Conservation (phyloP, 2,329 filamentous ascomycete species). For the Talaromyces sp. region DNA sequence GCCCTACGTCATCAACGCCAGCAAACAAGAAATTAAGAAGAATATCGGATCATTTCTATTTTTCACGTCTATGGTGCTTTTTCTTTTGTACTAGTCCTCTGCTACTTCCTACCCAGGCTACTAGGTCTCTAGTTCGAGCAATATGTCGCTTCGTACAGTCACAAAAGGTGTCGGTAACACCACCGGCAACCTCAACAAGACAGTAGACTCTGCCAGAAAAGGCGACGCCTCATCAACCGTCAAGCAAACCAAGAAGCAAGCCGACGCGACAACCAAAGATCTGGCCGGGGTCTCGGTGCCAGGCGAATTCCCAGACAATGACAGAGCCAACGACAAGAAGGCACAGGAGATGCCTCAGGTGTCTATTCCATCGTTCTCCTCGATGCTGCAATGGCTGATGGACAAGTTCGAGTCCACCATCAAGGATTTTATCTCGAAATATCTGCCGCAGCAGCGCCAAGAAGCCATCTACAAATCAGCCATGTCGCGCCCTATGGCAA, state of each 20-base stretch:
- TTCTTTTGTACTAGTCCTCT: too few relatives aligned
- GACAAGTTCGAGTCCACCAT: slow-evolving; percentile 26
- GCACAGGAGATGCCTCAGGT: slow-evolving; percentile 18
- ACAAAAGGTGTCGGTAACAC: slow-evolving; percentile 20
- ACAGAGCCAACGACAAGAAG: slow-evolving; percentile 17
- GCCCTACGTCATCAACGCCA: not conserved
- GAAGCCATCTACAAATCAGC: slow-evolving; percentile 26
- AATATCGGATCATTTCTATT: not conserved
- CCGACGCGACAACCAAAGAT: slow-evolving; percentile 18
- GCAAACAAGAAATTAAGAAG: not conserved
- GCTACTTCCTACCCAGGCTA: not conserved
- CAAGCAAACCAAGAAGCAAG: slow-evolving; percentile 17
- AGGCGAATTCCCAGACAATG: slow-evolving; percentile 24
- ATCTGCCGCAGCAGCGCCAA: slow-evolving; percentile 26
- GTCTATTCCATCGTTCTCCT: slow-evolving; percentile 16
- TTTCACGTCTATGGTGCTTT: too few relatives aligned
- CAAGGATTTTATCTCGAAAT: slow-evolving; percentile 21
- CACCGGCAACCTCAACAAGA: slow-evolving; percentile 18
- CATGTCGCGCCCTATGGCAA: slow-evolving; percentile 26
- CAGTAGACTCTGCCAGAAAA: slow-evolving; percentile 16
- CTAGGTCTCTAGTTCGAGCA: not conserved
- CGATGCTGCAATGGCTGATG: slow-evolving; percentile 21
- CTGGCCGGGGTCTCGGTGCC: slow-evolving; percentile 21
- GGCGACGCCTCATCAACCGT: slow-evolving; percentile 17
- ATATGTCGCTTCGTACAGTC: slow-evolving; percentile 26